Percentiles rank a stretch among this genome's conserved stretches.
phyloP scores from a whole-genome alignment of 163 green algal species.

The Trebouxia gelatinosa region DNA sequence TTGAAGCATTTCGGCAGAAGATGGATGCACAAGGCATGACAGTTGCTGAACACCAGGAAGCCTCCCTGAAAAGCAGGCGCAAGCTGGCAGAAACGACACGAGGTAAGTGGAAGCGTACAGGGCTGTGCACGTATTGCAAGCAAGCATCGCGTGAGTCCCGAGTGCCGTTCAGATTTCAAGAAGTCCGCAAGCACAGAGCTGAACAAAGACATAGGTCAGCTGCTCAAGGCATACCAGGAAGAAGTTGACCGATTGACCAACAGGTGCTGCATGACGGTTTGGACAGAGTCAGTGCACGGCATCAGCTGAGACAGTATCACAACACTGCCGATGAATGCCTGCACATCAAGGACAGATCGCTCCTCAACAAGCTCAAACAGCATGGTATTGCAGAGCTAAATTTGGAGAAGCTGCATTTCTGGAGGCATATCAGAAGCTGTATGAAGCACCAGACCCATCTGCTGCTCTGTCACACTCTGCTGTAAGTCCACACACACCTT shows the following conservation, averaged over 20 bases:
- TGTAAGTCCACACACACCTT: no score
- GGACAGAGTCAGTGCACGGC: not conserved
- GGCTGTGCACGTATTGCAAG: not conserved
- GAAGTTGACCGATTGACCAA: slow-evolving; percentile 78
- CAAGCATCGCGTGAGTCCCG: not conserved
- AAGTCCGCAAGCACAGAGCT: slow-evolving; percentile 30
- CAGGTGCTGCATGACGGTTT: slow-evolving; percentile 36
- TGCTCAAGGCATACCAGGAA: slow-evolving; percentile 92
- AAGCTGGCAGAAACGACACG: slow-evolving; percentile 76
- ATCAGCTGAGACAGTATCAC: no score
- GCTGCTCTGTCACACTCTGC: no score
- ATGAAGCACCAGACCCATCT: slow-evolving; percentile 88
- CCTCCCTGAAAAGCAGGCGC: slow-evolving; percentile 69
- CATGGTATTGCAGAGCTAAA: slow-evolving; percentile 52
- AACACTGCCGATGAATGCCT: no score
- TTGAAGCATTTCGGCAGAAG: slow-evolving; percentile 69
- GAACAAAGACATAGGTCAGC: slow-evolving; percentile 41
- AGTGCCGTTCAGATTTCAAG: slow-evolving; percentile 43
- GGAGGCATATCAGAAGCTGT: slow-evolving; percentile 88
- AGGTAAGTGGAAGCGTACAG: slow-evolving; percentile 33
- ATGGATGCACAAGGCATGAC: slow-evolving; percentile 85
- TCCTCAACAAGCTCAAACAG: not conserved
- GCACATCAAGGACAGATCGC: no score
- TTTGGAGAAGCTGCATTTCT: slow-evolving; percentile 79
- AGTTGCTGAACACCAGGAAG: slow-evolving; percentile 85